Conservation (phyloP, 176 grass and related monocot genomes). For the Lolium multiflorum region DNA sequence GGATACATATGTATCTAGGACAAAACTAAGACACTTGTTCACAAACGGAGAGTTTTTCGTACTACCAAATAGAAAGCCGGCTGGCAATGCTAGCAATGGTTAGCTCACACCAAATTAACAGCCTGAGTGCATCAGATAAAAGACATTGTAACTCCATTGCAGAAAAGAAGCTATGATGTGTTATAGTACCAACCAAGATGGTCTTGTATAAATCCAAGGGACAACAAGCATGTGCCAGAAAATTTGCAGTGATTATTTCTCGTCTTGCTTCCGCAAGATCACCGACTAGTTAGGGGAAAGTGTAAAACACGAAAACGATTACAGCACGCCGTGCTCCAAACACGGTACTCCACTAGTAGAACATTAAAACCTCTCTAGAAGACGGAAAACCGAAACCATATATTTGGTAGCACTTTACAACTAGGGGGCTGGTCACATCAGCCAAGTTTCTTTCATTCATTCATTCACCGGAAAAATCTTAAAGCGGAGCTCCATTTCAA, state of each 20-base stretch:
- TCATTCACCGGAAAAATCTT: constrained; percentile 45
- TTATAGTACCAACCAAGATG: neutral
- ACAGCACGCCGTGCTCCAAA: constrained; percentile 51
- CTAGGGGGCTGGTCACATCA: constrained; percentile 59
- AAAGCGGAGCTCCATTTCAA: constrained; percentile 38
- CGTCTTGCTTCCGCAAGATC: constrained; percentile 59
- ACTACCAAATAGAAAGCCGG: too few relatives aligned
- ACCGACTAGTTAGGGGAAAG: constrained; percentile 53
- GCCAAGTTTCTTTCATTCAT: constrained; percentile 45
- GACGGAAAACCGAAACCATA: constrained; percentile 49
- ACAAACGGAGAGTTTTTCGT: too few relatives aligned
- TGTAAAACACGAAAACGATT: constrained; percentile 34
- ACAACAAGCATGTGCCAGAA: constrained; percentile 28
- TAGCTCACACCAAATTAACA: too few relatives aligned
- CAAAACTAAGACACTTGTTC: too few relatives aligned
- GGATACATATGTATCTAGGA: too few relatives aligned
- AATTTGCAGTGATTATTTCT: constrained; percentile 56
- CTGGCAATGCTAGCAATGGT: too few relatives aligned
- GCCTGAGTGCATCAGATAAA: neutral
- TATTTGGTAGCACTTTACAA: constrained; percentile 58
- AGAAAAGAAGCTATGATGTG: neutral
- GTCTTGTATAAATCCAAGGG: neutral
- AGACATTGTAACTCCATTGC: neutral
- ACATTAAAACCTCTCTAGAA: constrained; percentile 42
- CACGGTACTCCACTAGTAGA: constrained; percentile 52